Evolutionary conservation across 768 basidiomycete genomes (phyloP).

Genomic region (Daedalea quercina): DNA sequence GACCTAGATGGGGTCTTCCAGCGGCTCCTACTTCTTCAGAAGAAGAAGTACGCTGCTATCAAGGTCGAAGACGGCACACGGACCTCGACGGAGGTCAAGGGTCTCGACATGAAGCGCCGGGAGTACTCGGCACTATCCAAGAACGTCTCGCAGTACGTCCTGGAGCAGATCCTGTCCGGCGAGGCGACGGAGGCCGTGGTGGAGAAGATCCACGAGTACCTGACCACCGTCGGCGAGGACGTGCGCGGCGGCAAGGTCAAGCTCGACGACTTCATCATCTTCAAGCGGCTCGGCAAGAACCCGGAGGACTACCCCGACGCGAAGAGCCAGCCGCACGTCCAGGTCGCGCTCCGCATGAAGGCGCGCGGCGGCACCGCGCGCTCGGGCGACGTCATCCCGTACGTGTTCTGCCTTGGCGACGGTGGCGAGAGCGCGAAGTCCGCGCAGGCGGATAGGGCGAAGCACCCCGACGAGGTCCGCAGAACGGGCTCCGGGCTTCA

Average conservation of each 20-base stretch:
- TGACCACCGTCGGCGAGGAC: constrained; percentile 67
- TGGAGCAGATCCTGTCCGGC: constrained; percentile 88
- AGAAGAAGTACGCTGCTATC: constrained; percentile 98
- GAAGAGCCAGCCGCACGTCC: constrained; percentile 93
- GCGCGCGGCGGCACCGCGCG: constrained; percentile 73
- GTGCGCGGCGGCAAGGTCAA: constrained; percentile 73
- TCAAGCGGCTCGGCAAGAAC: constrained; percentile 96
- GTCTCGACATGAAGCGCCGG: constrained; percentile 97
- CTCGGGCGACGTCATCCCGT: constrained; percentile 90
- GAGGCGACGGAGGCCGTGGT: constrained; percentile 86
- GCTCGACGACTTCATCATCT: constrained; percentile 91
- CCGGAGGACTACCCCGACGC: constrained; percentile 96
- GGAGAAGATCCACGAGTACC: constrained; percentile 88
- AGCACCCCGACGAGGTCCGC: constrained; percentile 89
- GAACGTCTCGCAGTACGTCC: constrained; percentile 79
- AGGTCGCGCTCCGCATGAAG: constrained; percentile 90
- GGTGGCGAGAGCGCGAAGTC: constrained; percentile 66
- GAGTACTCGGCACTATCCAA: constrained; percentile 94
- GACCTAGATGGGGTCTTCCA: constrained; percentile 94
- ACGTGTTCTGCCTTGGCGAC: constrained; percentile 83
- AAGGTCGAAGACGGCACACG: constrained; percentile 83
- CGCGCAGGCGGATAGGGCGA: constrained; percentile 84
- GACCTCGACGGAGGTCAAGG: constrained; percentile 86
- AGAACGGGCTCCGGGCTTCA: constrained; percentile 56
- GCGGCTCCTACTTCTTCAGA: constrained; percentile 86